Base-by-base conservation (phyloP, 108 stramenopile species). In the Skeletonema tropicum region DNA sequence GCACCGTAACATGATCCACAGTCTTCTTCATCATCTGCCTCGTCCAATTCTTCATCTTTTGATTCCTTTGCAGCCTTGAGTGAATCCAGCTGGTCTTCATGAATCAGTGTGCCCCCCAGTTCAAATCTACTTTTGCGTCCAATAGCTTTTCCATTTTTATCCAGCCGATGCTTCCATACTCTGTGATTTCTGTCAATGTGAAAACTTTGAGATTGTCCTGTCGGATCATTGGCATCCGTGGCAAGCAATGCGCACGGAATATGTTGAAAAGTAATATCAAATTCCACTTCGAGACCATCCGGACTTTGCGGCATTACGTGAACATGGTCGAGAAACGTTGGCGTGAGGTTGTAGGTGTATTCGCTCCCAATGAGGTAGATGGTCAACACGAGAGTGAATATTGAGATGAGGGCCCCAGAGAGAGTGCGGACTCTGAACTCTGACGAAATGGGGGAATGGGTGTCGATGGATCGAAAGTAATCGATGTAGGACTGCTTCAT, bases 1-100 rank as follows among this genome's bases (percentile, higher is more conserved):
- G 98, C 98, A 2, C 98, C 98, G 79, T 95, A 99, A 82, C 98
- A 99, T 62, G 94, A 90, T n/a, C 97, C 96, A 61, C 96, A 98
- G 0, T 83, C 74, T 21, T 84, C 72, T 35, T 89, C 89, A 38
- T 86, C 85, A 32, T 72, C 73, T 8, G 38, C 63, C 23, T 71
- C 77, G 3, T 77, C 74, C 35, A 55, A 35, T 39, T 79, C 63
- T 11, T 64, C 48, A 25, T 58, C 58, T 17, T 48, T 57, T 21
- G 61, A 39, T n/a, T 75, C 70, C 61, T 71, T 57, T 3, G 66
- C 79, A 29, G 36, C 19, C 21, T 59, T 66, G n/a, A 63, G 17
- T 19, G 35, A 77, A 59, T 60, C 74, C 57, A 91, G 42, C 67
- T 91, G 88, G 1, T 85, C 80, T 70, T 90, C 86, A 11, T 70